These are phyloP conservation scores for Calycina herbarum DNA, from an alignment of 2,329 filamentous ascomycete species.

Conservation along the genomic window DNA sequence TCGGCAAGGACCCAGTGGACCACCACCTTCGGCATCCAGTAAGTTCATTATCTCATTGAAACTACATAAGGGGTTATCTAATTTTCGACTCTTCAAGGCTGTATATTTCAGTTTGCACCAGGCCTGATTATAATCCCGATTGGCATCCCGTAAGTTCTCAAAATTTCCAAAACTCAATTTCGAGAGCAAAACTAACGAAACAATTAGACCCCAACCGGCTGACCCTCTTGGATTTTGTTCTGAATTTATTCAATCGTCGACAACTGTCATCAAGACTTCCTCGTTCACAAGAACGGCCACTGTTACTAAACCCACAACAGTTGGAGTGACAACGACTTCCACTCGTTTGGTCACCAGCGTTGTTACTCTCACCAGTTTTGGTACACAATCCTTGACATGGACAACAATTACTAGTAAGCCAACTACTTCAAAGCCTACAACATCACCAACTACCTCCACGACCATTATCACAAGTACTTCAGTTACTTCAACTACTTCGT, in stretches of 20 bases:
- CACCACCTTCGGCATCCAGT: neutral
- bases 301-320: constrained; percentile 5
- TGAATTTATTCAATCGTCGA: constrained; percentile 17
- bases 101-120: constrained; percentile 9
- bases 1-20: neutral
- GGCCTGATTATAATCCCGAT: constrained; percentile 8
- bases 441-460: neutral
- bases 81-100: neutral
- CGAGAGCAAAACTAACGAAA: neutral
- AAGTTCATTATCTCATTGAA: neutral
- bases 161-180: neutral
- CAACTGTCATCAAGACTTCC: constrained; percentile 15
- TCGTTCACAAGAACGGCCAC: constrained; percentile 13
- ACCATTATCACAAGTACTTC: neutral
- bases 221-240: constrained; percentile 23
- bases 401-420: constrained; percentile 1
- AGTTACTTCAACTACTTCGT: constrained; percentile 5
- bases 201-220: constrained; percentile 11
- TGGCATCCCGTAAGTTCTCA: neutral
- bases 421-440: neutral
- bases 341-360: neutral
- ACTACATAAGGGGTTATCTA: neutral
- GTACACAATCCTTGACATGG: neutral
- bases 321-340: neutral
- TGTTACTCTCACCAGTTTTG: constrained; percentile 2